phyloP scores from a whole-genome alignment of 106 monocot species.

The Dendrobium officinale region DNA sequence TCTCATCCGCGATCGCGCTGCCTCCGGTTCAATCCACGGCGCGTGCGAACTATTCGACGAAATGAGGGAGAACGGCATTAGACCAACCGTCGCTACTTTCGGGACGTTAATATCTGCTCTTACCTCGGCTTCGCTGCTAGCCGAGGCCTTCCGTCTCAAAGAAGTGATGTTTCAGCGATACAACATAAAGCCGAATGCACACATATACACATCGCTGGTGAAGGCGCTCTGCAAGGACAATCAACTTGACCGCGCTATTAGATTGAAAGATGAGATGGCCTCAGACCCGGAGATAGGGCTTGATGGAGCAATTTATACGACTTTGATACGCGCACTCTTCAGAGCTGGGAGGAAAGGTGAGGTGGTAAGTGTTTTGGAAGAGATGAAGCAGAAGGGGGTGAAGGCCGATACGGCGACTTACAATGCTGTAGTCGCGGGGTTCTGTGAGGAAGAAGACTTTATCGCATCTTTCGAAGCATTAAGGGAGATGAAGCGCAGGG shows the following conservation, averaged over 20 bases:
- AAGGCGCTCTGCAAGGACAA: conserved; percentile 40
- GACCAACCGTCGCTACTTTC: conserved; percentile 41
- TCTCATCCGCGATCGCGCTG: conserved; percentile 20
- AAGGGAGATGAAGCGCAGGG: conserved; percentile 50
- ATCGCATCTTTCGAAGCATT: conserved; percentile 50
- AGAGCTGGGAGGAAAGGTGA: conserved; percentile 43
- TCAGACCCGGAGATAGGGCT: conserved; percentile 19
- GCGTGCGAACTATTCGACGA: conserved; percentile 64
- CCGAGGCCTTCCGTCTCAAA: conserved; percentile 43
- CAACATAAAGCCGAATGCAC: conserved; percentile 38
- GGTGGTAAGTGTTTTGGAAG: conserved; percentile 50
- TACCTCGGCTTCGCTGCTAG: conserved; percentile 25
- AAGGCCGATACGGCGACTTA: conserved; percentile 45
- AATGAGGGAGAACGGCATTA: conserved; percentile 43
- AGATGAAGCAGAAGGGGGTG: conserved; percentile 54
- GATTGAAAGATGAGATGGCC: conserved; percentile 48
- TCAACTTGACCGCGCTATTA: conserved; percentile 40
- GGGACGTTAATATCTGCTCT: conserved; percentile 51
- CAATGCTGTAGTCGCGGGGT: conserved; percentile 80
- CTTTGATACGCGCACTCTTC: conserved; percentile 54
- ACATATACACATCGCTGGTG: conserved; percentile 57
- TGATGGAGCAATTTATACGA: conserved; percentile 56
- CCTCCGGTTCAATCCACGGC: conserved; percentile 4
- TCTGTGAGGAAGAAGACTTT: conserved; percentile 52
- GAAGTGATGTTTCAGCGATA: conserved; percentile 32